Base-by-base conservation (phyloP, 805 yeast genomes). In the Tetrapisispora iriomotensis region DNA sequence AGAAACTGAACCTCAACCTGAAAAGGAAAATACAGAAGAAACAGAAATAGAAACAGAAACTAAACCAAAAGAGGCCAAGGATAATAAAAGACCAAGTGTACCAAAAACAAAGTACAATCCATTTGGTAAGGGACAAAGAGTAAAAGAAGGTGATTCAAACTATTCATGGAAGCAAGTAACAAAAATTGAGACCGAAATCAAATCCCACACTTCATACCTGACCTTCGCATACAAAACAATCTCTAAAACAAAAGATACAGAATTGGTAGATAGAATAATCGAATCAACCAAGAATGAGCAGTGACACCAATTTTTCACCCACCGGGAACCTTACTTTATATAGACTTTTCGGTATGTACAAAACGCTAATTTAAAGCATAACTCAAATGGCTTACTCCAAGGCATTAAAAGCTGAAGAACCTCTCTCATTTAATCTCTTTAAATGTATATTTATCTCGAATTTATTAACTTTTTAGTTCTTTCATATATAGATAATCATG, bases 181-280 rank as follows among this genome's bases (percentile, higher is more conserved):
- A 14, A 80, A 77, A 57, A 68, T 79, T 8, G 98, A 90, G 58
- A 52, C 78, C 3, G 97, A 92, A 56, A 69, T 90, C 50, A 90
- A 90, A 64, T 80, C 87, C 6, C 99, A 92, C 52, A 92, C 99
- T 0, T 85, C 96, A 0, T 92, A 86, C 56, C 64, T 92, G 53
- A 85, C 96, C 2, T 92, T 92, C 71, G 99, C 98, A 19, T 70
- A 68, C 42, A 71, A 65, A 47, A 60, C 28, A 6, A 15, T 34
- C 4, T 15, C 24, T 5, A 37, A 31, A 9, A 26, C 15, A 19
- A 32, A 30, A 22, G 17, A 37, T n/a, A 26, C 20, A 20, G 38
- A 35, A 21, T 10, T 26, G 15, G 25, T 34, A 4, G 7, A 19
- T 8, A 4, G 12, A 4, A 12, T 23, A 4, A 22, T 34, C 18